Evolutionary conservation across 2,329 filamentous ascomycete species (phyloP), one percentile per base, ranked within the genome.

Genomic region (Metarhizium sp.): DNA sequence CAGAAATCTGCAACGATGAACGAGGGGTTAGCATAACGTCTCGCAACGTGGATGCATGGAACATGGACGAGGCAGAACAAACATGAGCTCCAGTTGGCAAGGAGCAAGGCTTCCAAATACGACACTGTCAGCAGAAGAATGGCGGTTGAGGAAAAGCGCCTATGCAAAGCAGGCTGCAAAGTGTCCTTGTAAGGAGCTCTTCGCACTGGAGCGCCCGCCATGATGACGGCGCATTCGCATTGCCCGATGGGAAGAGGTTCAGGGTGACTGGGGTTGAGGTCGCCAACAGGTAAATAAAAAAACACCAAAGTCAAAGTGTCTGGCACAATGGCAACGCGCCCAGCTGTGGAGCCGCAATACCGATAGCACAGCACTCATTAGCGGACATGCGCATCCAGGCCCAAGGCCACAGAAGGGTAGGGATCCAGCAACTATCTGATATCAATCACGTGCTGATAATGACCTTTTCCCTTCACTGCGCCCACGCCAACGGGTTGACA

Each of bases 101-200:
- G 78, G 55, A 84, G 69, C 53, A 94, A 72, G 51, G 90, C 81
- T 66, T 90, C 82, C 42, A 81, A 54, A 69, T 94, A 95, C 66
- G 89, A 90, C 55, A 90, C 76, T 50, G 78, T 72, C 10, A 94
- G 73, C 14, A 91, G 77, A 59, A 89, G 75, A 14, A 81, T 78
- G 50, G 87, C 87, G 13, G 90, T 90, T 59, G 85, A 85, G 51
- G 87, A 86, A 72, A 96, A 97, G 64, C 91, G 84, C 64, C 88
- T 81, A 71, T 97, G 92, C 60, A 96, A 77, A 53, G 88, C 86
- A 51, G 92, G 92, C 59, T 92, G 95, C 62, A 96, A 75, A 70
- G 95, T 95, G 74, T 96, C 90, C 77, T 90, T 87, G 73, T 96
- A 95, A 51, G 80, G 76, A 64, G 76, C 73, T 66, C 69, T 80